These are phyloP conservation scores for Drechslerella stenobrocha DNA, from an alignment of 2,329 filamentous ascomycete genomes.

Conservation along the genomic window DNA sequence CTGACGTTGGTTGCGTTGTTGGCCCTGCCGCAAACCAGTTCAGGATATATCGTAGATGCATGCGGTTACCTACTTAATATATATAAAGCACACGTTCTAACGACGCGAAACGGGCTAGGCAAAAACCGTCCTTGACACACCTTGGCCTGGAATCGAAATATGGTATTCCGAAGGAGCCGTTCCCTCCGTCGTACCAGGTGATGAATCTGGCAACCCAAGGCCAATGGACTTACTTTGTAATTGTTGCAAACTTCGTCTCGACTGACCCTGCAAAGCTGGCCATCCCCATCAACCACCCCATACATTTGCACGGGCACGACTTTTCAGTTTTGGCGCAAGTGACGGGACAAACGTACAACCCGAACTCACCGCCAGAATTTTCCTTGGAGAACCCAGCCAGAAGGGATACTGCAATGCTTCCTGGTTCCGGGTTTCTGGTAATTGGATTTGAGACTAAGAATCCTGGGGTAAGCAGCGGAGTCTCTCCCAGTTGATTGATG, in stretches of 20 bases:
- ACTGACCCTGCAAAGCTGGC: slow-evolving; percentile 7
- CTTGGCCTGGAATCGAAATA: slow-evolving; percentile 19
- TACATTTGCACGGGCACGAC: slow-evolving; percentile 62
- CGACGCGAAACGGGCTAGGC: neutral
- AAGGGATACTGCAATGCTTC: slow-evolving; percentile 61
- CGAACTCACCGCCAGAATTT: slow-evolving; percentile 18
- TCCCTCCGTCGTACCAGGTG: slow-evolving; percentile 56
- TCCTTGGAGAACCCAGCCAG: slow-evolving; percentile 59
- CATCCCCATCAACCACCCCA: slow-evolving; percentile 56
- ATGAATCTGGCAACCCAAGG: slow-evolving; percentile 65
- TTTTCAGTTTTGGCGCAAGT: slow-evolving; percentile 56
- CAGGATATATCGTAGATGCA: no score
- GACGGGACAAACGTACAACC: slow-evolving; percentile 23
- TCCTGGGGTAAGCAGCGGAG: slow-evolving; percentile 56
- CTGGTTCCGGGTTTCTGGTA: slow-evolving; percentile 58
- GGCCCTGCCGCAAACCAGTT: no score
- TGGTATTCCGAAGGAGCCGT: neutral
- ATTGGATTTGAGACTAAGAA: slow-evolving; percentile 61
- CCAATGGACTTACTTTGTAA: slow-evolving; percentile 55
- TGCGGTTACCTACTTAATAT: no score
- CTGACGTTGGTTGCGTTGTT: no score
- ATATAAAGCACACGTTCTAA: neutral
- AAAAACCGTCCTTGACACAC: slow-evolving; percentile 23
- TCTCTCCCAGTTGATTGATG: neutral
- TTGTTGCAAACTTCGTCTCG: slow-evolving; percentile 52